phyloP scores from a whole-genome alignment of 139 green algal genomes.

The Klebsormidium nitens region DNA sequence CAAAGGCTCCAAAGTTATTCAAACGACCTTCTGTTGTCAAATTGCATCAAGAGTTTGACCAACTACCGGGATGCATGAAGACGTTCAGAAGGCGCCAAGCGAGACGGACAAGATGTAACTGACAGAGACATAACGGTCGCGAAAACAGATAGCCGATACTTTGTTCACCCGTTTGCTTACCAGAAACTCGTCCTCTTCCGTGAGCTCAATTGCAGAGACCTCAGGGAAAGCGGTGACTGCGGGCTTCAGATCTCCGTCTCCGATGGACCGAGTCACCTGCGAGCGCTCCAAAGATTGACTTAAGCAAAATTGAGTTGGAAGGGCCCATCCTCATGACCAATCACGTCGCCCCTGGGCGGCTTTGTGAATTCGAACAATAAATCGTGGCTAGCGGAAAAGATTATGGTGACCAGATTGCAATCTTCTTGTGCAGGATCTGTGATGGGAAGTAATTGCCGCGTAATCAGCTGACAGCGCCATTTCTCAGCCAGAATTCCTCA shows the following conservation, averaged over 20 bases:
- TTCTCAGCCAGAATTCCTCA: too few relatives aligned
- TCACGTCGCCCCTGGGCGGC: too few relatives aligned
- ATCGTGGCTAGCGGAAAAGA: too few relatives aligned
- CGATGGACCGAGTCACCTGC: constrained; percentile 87
- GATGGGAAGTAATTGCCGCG: too few relatives aligned
- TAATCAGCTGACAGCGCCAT: too few relatives aligned
- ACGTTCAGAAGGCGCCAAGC: neutral
- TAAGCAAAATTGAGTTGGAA: neutral
- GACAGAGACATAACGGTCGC: neutral
- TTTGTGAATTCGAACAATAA: too few relatives aligned
- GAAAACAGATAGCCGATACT: too few relatives aligned
- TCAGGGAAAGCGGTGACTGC: constrained; percentile 76
- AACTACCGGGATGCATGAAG: neutral
- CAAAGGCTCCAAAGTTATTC: neutral
- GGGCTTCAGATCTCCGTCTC: constrained; percentile 71
- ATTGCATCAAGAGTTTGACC: neutral
- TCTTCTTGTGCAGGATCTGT: too few relatives aligned
- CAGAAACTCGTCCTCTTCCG: constrained; percentile 71
- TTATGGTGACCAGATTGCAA: too few relatives aligned
- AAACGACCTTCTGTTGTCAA: neutral
- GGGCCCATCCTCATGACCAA: too few relatives aligned
- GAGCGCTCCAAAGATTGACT: neutral
- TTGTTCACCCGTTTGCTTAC: constrained; percentile 9
- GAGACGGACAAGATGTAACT: neutral
- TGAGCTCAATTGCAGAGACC: constrained; percentile 42